Base-by-base conservation (phyloP, 2,329 filamentous ascomycete species). In the Ophiostoma angusticollis region DNA sequence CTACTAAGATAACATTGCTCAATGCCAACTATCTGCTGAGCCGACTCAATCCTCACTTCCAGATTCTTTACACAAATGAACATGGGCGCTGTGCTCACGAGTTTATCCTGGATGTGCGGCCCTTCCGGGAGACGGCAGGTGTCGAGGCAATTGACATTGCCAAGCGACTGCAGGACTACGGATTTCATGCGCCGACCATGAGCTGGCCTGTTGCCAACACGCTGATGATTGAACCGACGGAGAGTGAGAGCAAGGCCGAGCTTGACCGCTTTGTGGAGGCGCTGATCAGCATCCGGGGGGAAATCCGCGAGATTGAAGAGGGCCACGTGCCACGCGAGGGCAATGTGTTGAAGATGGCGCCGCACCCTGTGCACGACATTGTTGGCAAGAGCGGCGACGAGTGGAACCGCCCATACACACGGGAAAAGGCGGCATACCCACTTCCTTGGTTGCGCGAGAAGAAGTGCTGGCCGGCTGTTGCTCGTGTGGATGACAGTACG, bases 141-240 rank as follows among this genome's bases (percentile, higher is more conserved):
- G 66, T 96, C 50, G 87, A 95, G 62, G 89, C 82, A 22, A 91
- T 94, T 50, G 89, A 96, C 55, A 82, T 96, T 48, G 89, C 89
- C 54, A 96, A 96, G 70, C 84, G 89, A 46, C 75, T 96, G 16
- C 87, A 95, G 61, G 89, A 96, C 57, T 96, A 93, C 57, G 89
- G 89, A 30, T 96, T 96, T 74, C 89, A 96, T 60, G 84, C 87
- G 1, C 89, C 89, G 0, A 96, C 89, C 38, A 95, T 96, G 89
- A 86, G 79, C 57, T 95, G 84, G 84, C 89, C 89, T 2, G 86
- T 96, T 2, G 74, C 84, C 37, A 93, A 93, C 62, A 95, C 89
- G 1, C 74, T 96, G 31, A 96, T 96, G 89, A 93, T 96, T 49
- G 89, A 96, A 65, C 89, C 89, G 2, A 96, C 89, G 0, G 89